Evolutionary conservation across 2,329 filamentous ascomycete genomes (phyloP).

Genomic region (Xylariaceae sp.): DNA sequence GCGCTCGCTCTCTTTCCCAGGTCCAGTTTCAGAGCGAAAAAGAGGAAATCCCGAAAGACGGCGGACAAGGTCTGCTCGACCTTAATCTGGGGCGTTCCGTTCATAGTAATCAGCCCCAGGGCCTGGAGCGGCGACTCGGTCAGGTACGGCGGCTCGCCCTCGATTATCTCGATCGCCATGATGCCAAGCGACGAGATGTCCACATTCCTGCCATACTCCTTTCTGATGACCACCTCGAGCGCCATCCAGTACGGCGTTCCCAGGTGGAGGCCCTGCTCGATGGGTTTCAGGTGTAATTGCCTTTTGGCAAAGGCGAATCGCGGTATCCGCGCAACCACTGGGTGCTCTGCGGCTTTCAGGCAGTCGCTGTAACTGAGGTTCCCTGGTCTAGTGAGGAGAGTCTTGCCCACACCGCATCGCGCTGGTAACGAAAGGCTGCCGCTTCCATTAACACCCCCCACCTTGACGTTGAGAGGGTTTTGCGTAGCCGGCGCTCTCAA

Average conservation of each 20-base stretch:
- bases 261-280: too few relatives aligned
- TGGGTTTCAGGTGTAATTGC: too few relatives aligned
- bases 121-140: slow-evolving; percentile 91
- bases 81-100: slow-evolving; percentile 91
- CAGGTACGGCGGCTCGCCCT: slow-evolving; percentile 93
- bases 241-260: slow-evolving; percentile 99
- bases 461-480: too few relatives aligned
- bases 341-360: too few relatives aligned
- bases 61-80: slow-evolving; percentile 75
- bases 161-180: slow-evolving; percentile 99
- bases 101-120: slow-evolving; percentile 92
- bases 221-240: slow-evolving; percentile 91
- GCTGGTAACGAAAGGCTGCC: too few relatives aligned
- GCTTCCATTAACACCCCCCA: too few relatives aligned
- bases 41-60: slow-evolving; percentile 84
- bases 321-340: too few relatives aligned
- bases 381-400: too few relatives aligned
- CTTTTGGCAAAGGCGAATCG: too few relatives aligned
- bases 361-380: too few relatives aligned
- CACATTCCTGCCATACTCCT: slow-evolving; percentile 96
- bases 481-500: too few relatives aligned
- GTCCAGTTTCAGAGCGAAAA: slow-evolving; percentile 91
- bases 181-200: slow-evolving; percentile 98
- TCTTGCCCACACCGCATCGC: too few relatives aligned
- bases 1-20: slow-evolving; percentile 94